A percentile compares a stretch with the other conserved stretches of the same genome.
phyloP scores from a whole-genome alignment of 169 alveolate species.

The Cytauxzoon felis region DNA sequence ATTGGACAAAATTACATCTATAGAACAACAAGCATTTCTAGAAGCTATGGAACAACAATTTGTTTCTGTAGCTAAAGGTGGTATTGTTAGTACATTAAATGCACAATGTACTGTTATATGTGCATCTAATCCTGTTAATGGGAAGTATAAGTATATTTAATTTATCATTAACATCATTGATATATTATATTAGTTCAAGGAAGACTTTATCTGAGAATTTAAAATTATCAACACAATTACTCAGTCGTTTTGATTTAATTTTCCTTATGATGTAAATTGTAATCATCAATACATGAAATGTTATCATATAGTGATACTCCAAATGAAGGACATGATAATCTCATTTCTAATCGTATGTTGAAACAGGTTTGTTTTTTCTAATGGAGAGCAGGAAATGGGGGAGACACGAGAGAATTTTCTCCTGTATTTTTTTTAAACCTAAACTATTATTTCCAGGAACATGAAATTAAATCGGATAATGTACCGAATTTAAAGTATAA shows the following conservation, averaged over 20 bases:
- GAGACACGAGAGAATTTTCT: too few relatives aligned
- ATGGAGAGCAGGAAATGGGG: too few relatives aligned
- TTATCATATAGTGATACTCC: neutral
- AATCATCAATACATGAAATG: too few relatives aligned
- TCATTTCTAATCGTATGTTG: neutral
- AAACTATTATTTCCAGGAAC: too few relatives aligned
- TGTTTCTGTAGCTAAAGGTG: constrained; percentile 78
- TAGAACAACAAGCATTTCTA: constrained; percentile 75
- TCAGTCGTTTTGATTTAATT: constrained; percentile 77
- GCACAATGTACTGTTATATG: constrained; percentile 66
- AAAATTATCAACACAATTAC: constrained; percentile 71
- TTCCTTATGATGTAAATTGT: constrained; percentile 45
- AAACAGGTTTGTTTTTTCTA: neutral
- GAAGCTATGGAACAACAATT: constrained; percentile 92
- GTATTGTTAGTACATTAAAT: constrained; percentile 71
- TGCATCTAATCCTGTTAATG: constrained; percentile 70
- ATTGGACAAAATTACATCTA: constrained; percentile 72
- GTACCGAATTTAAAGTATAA: too few relatives aligned
- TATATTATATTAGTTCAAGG: neutral
- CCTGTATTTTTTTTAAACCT: too few relatives aligned
- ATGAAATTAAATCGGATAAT: too few relatives aligned
- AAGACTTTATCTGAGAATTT: constrained; percentile 61
- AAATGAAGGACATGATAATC: neutral
- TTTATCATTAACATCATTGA: too few relatives aligned
- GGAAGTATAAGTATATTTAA: constrained; percentile 52